These are phyloP conservation scores for Cryptococcus sp. DNA, from an alignment of 1,284 basidiomycete genomes.

Conservation along the genomic window DNA sequence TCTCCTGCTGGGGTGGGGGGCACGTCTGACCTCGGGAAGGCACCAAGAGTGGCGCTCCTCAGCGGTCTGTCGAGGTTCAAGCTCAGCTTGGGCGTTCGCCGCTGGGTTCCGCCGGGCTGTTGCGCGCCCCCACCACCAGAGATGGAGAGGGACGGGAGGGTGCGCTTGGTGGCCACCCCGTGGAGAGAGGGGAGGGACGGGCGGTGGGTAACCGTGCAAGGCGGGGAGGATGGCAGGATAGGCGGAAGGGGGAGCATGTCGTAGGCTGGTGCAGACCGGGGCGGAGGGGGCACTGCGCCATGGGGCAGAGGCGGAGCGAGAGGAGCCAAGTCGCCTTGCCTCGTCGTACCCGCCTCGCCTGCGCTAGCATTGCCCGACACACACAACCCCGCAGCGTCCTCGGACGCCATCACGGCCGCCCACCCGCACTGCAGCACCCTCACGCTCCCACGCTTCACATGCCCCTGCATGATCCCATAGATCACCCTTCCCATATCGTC, in stretches of 20 bases:
- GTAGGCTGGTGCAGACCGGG: slow-evolving; percentile 13
- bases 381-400: slow-evolving; percentile 7
- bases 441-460: slow-evolving; percentile 23
- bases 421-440: slow-evolving; percentile 37
- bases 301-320: too few relatives aligned
- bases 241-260: slow-evolving; percentile 18
- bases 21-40: slow-evolving; percentile 14
- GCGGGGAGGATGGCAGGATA: slow-evolving; percentile 8
- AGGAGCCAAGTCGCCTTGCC: too few relatives aligned
- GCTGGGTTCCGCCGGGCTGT: slow-evolving; percentile 6
- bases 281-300: slow-evolving; percentile 11
- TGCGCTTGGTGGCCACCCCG: slow-evolving; percentile 12
- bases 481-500: slow-evolving; percentile 25
- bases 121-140: slow-evolving; percentile 3
- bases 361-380: slow-evolving; percentile 12
- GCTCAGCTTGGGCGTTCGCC: slow-evolving; percentile 39
- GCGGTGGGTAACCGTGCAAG: slow-evolving; percentile 19
- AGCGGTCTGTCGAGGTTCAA: slow-evolving; percentile 36
- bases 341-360: too few relatives aligned
- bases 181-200: slow-evolving; percentile 33
- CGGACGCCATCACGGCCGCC: slow-evolving; percentile 18
- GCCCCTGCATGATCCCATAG: slow-evolving; percentile 18
- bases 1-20: slow-evolving; percentile 13
- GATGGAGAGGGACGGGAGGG: slow-evolving; percentile 30
- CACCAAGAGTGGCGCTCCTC: slow-evolving; percentile 21